These are phyloP conservation scores for Penicillium goetzii DNA, from an alignment of 495 filamentous ascomycete species.

Conservation along the genomic window DNA sequence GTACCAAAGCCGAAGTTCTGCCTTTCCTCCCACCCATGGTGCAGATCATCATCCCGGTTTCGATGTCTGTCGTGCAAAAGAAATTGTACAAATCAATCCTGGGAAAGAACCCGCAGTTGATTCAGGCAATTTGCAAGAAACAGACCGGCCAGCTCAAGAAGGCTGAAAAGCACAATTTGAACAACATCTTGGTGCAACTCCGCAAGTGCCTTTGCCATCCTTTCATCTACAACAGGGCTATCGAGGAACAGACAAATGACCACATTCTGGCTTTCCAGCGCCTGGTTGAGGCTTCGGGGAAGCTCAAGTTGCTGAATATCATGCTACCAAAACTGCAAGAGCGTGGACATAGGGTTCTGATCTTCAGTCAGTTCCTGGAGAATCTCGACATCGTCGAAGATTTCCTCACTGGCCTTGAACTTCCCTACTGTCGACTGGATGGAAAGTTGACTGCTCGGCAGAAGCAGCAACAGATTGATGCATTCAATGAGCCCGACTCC, in stretches of 20 bases:
- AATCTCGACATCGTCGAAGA: conserved; percentile 91
- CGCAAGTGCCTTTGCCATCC: conserved; percentile 95
- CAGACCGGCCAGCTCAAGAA: conserved; percentile 59
- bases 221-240: conserved; percentile 85
- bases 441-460: conserved; percentile 76
- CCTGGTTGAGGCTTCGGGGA: conserved; percentile 87
- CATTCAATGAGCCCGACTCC: conserved; percentile 85
- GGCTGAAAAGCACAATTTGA: conserved; percentile 74
- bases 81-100: conserved; percentile 94
- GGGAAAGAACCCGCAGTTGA: conserved; percentile 83
- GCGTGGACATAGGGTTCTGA: conserved; percentile 87
- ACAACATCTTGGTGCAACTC: conserved; percentile 94
- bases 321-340: conserved; percentile 90
- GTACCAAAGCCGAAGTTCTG: conserved; percentile 88
- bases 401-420: conserved; percentile 72
- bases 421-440: conserved; percentile 80
- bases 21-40: conserved; percentile 89
- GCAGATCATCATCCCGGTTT: conserved; percentile 91
- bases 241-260: conserved; percentile 74
- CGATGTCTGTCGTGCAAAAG: conserved; percentile 90
- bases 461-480: conserved; percentile 93
- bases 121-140: conserved; percentile 77
- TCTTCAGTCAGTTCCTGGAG: conserved; percentile 95
- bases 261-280: conserved; percentile 66
- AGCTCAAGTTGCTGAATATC: conserved; percentile 81